A percentile compares a stretch with the other conserved stretches of the same genome.
Evolutionary conservation across 148 eudicot genomes (phyloP).

Genomic region (Rhododendron griersonianum): DNA sequence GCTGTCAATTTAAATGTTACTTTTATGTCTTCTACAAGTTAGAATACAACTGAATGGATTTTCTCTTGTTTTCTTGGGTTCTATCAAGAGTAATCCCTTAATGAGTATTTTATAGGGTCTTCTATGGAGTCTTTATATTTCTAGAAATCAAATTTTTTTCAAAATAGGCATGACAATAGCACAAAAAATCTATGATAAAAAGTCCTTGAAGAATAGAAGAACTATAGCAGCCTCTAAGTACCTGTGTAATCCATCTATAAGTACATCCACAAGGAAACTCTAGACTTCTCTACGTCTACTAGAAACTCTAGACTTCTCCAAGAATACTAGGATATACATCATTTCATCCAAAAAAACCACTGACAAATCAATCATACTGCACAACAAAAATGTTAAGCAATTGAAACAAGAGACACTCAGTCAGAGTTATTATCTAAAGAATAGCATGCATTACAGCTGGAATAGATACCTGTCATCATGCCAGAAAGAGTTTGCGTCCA

Average conservation of each 20-base stretch:
- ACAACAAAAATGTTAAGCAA: not conserved
- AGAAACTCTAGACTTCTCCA: not conserved
- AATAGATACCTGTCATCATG: slow-evolving; percentile 71
- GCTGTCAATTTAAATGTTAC: not conserved
- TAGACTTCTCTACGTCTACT: not conserved
- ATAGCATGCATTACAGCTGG: not conserved
- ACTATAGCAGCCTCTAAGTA: not conserved
- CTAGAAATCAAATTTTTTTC: not conserved
- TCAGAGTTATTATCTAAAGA: too few species aligned
- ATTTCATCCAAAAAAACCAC: not conserved
- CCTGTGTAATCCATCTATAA: not conserved
- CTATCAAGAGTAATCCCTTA: not conserved
- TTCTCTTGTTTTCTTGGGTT: not conserved
- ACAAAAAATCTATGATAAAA: not conserved
- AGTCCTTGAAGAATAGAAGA: not conserved
- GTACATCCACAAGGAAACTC: not conserved
- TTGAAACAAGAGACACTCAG: not conserved
- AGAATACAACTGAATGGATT: not conserved
- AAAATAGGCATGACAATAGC: not conserved
- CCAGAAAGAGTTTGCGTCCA: slow-evolving; percentile 96
- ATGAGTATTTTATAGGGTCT: not conserved
- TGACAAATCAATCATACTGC: not conserved
- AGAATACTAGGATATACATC: not conserved
- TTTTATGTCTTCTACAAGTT: not conserved
- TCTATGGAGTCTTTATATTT: not conserved